Conservation (phyloP, 192 early-diverging fungal species). For the Podila minutissima region DNA sequence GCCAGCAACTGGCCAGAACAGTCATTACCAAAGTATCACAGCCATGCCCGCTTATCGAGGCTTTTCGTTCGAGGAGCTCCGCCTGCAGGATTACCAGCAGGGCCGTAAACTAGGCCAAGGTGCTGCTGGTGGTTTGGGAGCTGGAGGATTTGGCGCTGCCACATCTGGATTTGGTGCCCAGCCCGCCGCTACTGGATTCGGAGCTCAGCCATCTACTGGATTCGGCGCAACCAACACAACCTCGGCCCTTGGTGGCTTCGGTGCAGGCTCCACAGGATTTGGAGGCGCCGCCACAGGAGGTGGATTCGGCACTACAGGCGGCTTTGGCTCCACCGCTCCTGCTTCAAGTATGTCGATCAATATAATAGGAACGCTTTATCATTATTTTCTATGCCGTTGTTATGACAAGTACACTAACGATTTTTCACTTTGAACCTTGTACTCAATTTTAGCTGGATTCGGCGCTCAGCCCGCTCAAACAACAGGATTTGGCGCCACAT, state of each 20-base stretch:
- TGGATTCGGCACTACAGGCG: constrained; percentile 42
- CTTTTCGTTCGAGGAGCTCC: constrained; percentile 89
- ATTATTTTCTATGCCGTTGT: too few species aligned
- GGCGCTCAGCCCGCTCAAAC: constrained; percentile 37
- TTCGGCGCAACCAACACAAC: constrained; percentile 3
- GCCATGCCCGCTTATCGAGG: constrained; percentile 89
- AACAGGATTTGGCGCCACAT: constrained; percentile 48
- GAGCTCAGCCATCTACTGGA: constrained; percentile 38
- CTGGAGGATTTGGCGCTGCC: constrained; percentile 37
- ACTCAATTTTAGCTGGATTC: constrained; percentile 13
- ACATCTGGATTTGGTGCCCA: constrained; percentile 52
- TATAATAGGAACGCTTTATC: too few species aligned
- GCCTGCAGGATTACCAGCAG: constrained; percentile 87
- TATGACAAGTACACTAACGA: neutral
- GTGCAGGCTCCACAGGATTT: constrained; percentile 19
- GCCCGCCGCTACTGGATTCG: constrained; percentile 22
- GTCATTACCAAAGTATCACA: constrained; percentile 74
- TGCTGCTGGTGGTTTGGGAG: constrained; percentile 23
- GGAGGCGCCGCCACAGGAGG: constrained; percentile 40
- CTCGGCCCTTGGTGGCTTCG: constrained; percentile 5
- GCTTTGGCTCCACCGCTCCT: constrained; percentile 48
- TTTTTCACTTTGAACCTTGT: neutral
- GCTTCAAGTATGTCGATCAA: constrained; percentile 31
- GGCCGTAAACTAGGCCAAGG: constrained; percentile 69
- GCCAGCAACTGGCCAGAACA: constrained; percentile 60